Base-by-base conservation (phyloP, 768 basidiomycete genomes). In the Mycena amicta region DNA sequence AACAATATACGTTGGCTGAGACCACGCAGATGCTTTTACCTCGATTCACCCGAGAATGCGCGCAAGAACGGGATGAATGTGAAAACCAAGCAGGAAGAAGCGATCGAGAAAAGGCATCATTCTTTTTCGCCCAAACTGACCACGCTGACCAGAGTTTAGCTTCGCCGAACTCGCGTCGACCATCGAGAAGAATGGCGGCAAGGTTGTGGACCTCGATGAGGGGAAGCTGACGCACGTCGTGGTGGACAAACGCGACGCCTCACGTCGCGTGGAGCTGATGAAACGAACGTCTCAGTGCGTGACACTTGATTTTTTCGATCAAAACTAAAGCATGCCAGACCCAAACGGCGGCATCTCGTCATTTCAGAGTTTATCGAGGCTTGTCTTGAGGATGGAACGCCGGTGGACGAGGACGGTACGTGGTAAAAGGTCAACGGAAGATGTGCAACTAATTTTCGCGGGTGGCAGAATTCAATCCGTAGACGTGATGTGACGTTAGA, bases 151-250 rank as follows among this genome's bases (percentile, higher is more conserved):
- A 40, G 30, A 49, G 33, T 41, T 23, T 62, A 95, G 93, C 33
- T 84, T 95, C 54, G 61, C 65, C 27, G 70, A 83, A 53, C 61
- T 89, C 5, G 72, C 76, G 13, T 75, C 74, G 53, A 67, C 80
- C 11, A 87, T 97, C 55, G 71, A 63, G 25, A 76, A 82, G 15
- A 85, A 93, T 63, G 94, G 94, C 41, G 95, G 95, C 1, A 80
- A 74, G 50, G 66, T 95, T 6, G 86, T 81, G 12, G 83, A 81
- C 54, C 77, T 97, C 3, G 74, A 82, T 54, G 86, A 97, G 52
- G 80, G 88, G 23, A 92, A 88, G 68, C 76, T 98, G 39, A 96
- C 95, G 0, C 95, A 98, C 70, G 74, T 96, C 45, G 77, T 97
- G 40, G 69, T 95, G 53, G 90, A 95, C 74, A 90, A 90, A 72